These are phyloP conservation scores for Fusarium falciforme DNA, from an alignment of 2,329 filamentous ascomycete species.

Conservation along the genomic window DNA sequence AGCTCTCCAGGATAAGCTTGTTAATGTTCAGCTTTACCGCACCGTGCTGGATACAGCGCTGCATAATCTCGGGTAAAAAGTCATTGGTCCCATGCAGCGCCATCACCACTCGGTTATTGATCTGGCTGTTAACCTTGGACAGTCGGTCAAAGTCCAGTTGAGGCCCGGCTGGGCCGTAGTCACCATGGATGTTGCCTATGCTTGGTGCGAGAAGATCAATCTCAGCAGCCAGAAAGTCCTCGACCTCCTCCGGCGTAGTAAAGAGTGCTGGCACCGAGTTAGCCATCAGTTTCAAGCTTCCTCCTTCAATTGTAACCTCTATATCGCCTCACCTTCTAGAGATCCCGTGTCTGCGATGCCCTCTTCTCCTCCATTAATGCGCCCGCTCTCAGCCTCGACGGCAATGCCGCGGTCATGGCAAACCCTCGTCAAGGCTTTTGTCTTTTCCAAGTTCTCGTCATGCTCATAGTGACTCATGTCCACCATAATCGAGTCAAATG, in stretches of 20 bases:
- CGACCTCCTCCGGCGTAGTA: conserved; percentile 76
- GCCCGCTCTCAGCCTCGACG: conserved; percentile 32
- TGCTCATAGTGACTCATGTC: conserved; percentile 14
- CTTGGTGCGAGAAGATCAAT: conserved; percentile 81
- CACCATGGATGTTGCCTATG: conserved; percentile 82
- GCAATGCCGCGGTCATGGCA: conserved; percentile 11
- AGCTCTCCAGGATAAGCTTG: conserved; percentile 58
- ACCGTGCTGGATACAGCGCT: conserved; percentile 62
- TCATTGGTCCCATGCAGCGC: conserved; percentile 69
- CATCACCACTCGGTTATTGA: conserved; percentile 53
- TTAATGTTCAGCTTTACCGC: conserved; percentile 70
- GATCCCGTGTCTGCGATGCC: conserved; percentile 72
- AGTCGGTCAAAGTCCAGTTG: conserved; percentile 66
- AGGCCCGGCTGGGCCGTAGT: conserved; percentile 74
- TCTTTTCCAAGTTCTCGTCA: conserved; percentile 6
- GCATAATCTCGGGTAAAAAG: conserved; percentile 61
- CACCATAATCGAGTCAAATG: conserved; percentile 23
- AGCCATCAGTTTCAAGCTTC: not conserved
- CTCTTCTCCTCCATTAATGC: conserved; percentile 67
- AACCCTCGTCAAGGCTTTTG: not conserved
- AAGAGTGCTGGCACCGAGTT: conserved; percentile 45
- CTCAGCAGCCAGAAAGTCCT: conserved; percentile 76
- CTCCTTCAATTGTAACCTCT: not conserved
- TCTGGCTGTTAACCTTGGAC: conserved; percentile 46
- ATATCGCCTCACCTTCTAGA: conserved; percentile 50